phyloP scores from a whole-genome alignment of 441 rosid genomes.

The Kokia cookei region DNA sequence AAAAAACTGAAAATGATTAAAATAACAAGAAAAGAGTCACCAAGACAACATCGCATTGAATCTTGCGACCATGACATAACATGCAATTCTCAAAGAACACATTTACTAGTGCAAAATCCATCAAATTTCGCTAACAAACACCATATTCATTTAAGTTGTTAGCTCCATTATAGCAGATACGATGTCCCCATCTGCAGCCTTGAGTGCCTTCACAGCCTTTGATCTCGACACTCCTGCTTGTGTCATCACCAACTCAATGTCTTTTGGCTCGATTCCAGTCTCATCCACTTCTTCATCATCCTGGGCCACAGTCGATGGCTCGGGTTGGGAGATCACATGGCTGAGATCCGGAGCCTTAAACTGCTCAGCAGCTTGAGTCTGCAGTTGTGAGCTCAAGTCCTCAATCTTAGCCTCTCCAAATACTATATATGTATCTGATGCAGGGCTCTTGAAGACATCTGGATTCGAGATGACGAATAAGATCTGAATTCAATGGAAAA shows the following conservation, averaged over 20 bases:
- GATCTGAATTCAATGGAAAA: conserved; percentile 33
- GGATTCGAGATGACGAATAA: conserved; percentile 79
- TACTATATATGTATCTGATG: conserved; percentile 74
- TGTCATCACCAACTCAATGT: not conserved
- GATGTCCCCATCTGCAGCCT: conserved; percentile 71
- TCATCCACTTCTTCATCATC: conserved; percentile 80
- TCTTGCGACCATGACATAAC: no score
- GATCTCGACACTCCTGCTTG: conserved; percentile 28
- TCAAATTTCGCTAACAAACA: not conserved
- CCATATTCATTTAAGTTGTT: conserved; percentile 44
- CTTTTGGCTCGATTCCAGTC: conserved; percentile 13
- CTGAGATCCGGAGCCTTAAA: conserved; percentile 66
- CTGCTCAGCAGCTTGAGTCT: conserved; percentile 81
- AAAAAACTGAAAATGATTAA: no score
- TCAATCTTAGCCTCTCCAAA: conserved; percentile 25
- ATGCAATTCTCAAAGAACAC: no score
- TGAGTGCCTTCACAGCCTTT: conserved; percentile 74
- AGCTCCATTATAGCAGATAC: conserved; percentile 88
- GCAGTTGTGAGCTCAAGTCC: conserved; percentile 83
- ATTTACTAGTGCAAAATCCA: no score
- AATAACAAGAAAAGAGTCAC: no score
- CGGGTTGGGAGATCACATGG: conserved; percentile 57
- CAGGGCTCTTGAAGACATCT: conserved; percentile 86
- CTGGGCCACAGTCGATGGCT: conserved; percentile 48
- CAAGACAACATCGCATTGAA: no score